Conservation (phyloP, 2,329 filamentous ascomycete species). For the Fusarium nygamai region DNA sequence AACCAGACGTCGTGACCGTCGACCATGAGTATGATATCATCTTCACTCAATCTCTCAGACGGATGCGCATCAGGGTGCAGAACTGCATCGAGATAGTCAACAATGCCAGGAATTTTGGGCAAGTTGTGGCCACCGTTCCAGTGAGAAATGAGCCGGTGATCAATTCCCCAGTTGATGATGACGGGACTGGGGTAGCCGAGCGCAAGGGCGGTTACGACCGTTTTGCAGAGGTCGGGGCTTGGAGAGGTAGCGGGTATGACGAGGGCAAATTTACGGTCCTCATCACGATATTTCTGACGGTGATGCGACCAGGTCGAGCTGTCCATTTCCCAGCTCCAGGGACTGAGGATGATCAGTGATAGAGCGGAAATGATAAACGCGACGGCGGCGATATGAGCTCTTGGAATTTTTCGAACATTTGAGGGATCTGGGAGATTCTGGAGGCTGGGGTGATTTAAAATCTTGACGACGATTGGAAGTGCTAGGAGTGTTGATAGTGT, state of each 20-base stretch:
- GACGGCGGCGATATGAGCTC: background rate
- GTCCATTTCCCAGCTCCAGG: background rate
- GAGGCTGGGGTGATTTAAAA: accelerated
- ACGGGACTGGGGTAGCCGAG: conserved; percentile 14
- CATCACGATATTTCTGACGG: background rate
- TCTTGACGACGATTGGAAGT: background rate
- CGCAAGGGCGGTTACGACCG: background rate
- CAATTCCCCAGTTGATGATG: conserved; percentile 9
- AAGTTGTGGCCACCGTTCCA: background rate
- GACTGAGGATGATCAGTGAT: background rate
- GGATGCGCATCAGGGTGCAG: background rate
- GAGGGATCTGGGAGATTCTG: background rate
- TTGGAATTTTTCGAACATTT: background rate
- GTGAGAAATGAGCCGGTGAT: background rate
- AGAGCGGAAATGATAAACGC: background rate
- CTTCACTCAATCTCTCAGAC: background rate
- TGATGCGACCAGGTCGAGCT: background rate
- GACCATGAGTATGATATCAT: conserved; percentile 8
- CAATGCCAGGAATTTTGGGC: background rate
- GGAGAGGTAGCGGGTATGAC: background rate
- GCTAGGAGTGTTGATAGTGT: background rate
- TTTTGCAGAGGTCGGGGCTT: conserved; percentile 11
- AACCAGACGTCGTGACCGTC: conserved; percentile 4
- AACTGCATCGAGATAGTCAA: conserved; percentile 15
- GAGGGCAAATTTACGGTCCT: conserved; percentile 6